A percentile compares a stretch with the other conserved stretches of the same genome.
These are phyloP conservation scores for Solanum medicagineum DNA, from an alignment of 257 asterid genomes.

Conservation along the genomic window DNA sequence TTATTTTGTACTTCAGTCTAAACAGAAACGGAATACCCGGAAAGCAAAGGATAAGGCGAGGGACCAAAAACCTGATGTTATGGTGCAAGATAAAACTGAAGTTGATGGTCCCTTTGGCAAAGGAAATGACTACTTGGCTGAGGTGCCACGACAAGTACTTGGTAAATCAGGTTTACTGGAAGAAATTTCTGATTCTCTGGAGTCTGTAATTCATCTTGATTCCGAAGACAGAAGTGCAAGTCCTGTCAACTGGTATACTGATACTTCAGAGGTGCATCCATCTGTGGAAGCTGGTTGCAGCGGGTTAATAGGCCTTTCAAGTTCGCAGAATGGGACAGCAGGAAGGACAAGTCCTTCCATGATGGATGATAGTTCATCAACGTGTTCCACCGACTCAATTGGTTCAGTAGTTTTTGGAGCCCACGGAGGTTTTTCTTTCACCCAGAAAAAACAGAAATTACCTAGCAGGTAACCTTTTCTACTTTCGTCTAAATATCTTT, in stretches of 20 bases:
- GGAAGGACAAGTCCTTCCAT: neutral
- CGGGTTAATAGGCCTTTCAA: neutral
- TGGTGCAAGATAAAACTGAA: slow-evolving; percentile 29
- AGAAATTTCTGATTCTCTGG: slow-evolving; percentile 68
- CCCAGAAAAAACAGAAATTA: slow-evolving; percentile 36
- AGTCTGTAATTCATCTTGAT: slow-evolving; percentile 35
- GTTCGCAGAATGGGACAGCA: neutral
- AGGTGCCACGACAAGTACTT: slow-evolving; percentile 19
- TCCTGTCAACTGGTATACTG: slow-evolving; percentile 47
- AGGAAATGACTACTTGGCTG: slow-evolving; percentile 14
- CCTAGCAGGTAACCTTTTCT: slow-evolving; percentile 6
- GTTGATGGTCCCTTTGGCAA: slow-evolving; percentile 25
- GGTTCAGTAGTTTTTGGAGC: slow-evolving; percentile 33
- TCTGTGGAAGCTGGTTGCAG: neutral
- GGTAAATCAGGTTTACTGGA: slow-evolving; percentile 44
- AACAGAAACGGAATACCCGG: slow-evolving; percentile 63
- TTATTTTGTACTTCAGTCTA: slow-evolving; percentile 36
- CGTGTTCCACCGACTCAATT: slow-evolving; percentile 78
- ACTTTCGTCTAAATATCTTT: neutral
- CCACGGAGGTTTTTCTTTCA: slow-evolving; percentile 16
- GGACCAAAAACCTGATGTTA: slow-evolving; percentile 30
- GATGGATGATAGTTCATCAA: slow-evolving; percentile 76
- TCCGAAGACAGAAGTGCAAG: slow-evolving; percentile 53
- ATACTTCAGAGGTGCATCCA: neutral
- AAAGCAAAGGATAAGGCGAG: slow-evolving; percentile 58